phyloP scores from a whole-genome alignment of 257 asterid species.

The Striga asiatica region DNA sequence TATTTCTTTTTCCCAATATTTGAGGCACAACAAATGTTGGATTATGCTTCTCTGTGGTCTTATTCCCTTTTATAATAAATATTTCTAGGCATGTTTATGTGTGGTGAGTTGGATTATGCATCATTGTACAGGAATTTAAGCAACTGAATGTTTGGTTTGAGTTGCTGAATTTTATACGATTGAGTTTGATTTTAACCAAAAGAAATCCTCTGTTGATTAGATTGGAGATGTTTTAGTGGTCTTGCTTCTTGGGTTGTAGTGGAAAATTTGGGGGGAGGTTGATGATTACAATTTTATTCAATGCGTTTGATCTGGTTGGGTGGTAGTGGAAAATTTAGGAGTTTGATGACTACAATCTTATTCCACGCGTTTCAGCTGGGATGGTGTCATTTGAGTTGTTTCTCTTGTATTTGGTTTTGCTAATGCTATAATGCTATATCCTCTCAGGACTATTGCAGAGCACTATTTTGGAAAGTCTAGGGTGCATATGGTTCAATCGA shows the following conservation, averaged over 20 bases:
- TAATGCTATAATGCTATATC: conserved; percentile 14
- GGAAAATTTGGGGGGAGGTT: too few relatives aligned
- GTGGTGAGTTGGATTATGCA: background rate
- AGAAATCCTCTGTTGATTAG: too few relatives aligned
- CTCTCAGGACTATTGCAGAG: conserved; percentile 74
- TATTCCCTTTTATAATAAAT: background rate
- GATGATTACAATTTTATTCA: background rate
- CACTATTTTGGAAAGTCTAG: conserved; percentile 92
- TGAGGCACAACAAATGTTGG: background rate
- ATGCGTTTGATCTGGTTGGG: background rate
- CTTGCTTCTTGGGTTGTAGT: too few relatives aligned
- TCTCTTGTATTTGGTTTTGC: background rate
- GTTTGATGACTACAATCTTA: background rate
- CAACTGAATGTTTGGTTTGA: background rate
- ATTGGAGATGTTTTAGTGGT: too few relatives aligned
- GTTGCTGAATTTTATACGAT: background rate
- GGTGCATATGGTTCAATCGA: conserved; percentile 99
- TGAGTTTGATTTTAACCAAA: background rate
- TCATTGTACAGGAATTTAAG: conserved; percentile 6
- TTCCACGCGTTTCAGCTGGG: conserved; percentile 8
- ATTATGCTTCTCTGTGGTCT: background rate
- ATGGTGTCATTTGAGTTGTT: conserved; percentile 2
- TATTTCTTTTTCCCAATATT: background rate
- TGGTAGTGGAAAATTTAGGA: conserved; percentile 4
- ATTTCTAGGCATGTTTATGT: background rate